Percentiles rank a stretch among this genome's conserved stretches.
Evolutionary conservation across 306 rosid species (phyloP).

Genomic region (Gastrolobium bilobum): DNA sequence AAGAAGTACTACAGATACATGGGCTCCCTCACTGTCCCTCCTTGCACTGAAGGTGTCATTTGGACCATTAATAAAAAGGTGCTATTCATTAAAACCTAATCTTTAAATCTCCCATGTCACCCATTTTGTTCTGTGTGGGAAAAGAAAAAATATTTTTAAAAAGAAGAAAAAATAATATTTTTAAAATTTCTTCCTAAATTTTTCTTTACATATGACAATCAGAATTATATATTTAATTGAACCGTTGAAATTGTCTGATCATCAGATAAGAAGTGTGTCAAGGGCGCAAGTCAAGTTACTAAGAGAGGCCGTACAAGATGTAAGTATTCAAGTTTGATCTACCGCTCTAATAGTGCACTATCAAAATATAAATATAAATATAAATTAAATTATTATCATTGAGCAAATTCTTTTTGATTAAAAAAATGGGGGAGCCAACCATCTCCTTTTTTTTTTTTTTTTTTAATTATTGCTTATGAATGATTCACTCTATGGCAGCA

Average conservation of each 20-base stretch:
- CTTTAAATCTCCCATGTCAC: not conserved
- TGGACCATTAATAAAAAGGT: slow-evolving; percentile 78
- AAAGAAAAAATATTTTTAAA: no score
- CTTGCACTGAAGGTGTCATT: slow-evolving; percentile 80
- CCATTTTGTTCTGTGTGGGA: no score
- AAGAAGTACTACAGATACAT: slow-evolving; percentile 68
- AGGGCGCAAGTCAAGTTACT: slow-evolving; percentile 58
- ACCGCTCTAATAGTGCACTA: not conserved
- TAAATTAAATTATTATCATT: not conserved
- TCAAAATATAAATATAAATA: not conserved
- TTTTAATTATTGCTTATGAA: not conserved
- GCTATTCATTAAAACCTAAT: not conserved
- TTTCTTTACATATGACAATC: not conserved
- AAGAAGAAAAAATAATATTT: no score
- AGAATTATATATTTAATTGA: not conserved
- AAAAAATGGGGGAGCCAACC: not conserved
- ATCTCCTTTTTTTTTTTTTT: not conserved
- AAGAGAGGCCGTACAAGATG: slow-evolving; percentile 68
- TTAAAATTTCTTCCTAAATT: not conserved
- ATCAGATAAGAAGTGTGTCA: slow-evolving; percentile 60
- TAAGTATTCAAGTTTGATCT: slow-evolving; percentile 49
- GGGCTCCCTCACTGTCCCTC: slow-evolving; percentile 86
- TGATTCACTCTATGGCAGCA: slow-evolving; percentile 45
- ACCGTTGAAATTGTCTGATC: not conserved
- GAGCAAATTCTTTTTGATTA: not conserved